These are phyloP conservation scores for Botrytis cinerea DNA, from an alignment of 2,329 filamentous ascomycete genomes.

Conservation along the genomic window DNA sequence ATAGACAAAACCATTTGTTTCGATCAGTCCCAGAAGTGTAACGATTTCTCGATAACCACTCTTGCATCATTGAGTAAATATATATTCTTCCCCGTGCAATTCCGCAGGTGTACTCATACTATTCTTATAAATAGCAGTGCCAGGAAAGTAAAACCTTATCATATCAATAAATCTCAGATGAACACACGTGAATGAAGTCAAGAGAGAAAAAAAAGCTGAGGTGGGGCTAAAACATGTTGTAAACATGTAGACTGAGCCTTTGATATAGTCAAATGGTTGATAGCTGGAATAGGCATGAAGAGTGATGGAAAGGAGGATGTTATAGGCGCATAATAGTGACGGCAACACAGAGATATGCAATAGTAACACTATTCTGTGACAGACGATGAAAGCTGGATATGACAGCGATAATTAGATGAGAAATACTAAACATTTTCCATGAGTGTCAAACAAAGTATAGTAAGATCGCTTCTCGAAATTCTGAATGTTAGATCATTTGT, in stretches of 20 bases:
- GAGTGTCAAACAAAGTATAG: accelerated
- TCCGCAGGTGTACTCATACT: no score
- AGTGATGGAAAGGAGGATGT: not conserved
- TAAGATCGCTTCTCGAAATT: no score
- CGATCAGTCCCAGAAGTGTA: not conserved
- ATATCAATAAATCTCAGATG: not conserved
- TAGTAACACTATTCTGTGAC: accelerated
- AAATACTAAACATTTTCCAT: no score
- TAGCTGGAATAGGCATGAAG: not conserved
- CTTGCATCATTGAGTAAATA: no score
- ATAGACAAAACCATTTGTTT: not conserved
- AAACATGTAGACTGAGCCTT: no score
- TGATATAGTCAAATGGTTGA: not conserved
- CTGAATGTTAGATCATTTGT: no score
- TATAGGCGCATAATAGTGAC: not conserved
- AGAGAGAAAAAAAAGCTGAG: no score
- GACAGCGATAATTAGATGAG: not conserved
- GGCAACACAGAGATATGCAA: not conserved
- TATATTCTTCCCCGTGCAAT: no score
- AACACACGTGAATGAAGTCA: no score
- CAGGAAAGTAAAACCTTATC: no score
- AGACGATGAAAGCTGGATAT: not conserved
- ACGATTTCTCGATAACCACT: not conserved
- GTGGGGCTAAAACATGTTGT: no score
- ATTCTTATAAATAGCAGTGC: no score